Conservation (phyloP, 75 land plant species). For the Selaginella moellendorffii region DNA sequence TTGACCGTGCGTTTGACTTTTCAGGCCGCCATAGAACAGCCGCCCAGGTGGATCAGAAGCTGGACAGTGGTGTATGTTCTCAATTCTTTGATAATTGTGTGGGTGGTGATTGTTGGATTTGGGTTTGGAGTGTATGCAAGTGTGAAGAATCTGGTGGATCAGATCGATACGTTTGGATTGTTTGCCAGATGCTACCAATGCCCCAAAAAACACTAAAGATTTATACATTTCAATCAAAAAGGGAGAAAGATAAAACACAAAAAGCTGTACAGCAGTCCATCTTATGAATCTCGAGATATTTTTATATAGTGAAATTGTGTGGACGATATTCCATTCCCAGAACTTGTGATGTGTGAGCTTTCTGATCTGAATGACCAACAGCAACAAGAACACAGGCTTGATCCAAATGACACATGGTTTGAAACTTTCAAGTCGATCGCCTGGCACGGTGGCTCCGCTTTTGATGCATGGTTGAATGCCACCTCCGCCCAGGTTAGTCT, state of each 20-base stretch:
- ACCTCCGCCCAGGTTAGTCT: slow-evolving; percentile 19
- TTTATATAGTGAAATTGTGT: no score
- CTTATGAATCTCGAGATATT: no score
- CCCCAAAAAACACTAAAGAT: no score
- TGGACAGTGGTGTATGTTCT: not conserved
- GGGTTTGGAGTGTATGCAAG: slow-evolving; percentile 4
- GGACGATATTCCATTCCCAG: no score
- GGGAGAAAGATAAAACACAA: no score
- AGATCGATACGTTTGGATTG: not conserved
- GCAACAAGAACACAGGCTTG: not conserved
- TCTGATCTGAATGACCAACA: not conserved
- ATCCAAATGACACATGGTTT: not conserved
- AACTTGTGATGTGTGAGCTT: no score
- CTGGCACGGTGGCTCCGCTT: slow-evolving; percentile 31
- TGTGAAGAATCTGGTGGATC: not conserved
- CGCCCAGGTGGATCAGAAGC: not conserved
- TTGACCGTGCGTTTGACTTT: not conserved
- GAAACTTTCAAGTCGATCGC: not conserved
- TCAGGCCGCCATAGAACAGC: slow-evolving; percentile 5
- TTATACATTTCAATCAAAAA: no score
- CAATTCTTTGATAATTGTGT: not conserved
- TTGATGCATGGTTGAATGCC: slow-evolving; percentile 30
- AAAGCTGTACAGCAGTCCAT: no score
- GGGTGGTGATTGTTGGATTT: not conserved
- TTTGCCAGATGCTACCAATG: slow-evolving; percentile 7